Conservation (phyloP, 768 basidiomycete species). For the Boletus barrowsii region DNA sequence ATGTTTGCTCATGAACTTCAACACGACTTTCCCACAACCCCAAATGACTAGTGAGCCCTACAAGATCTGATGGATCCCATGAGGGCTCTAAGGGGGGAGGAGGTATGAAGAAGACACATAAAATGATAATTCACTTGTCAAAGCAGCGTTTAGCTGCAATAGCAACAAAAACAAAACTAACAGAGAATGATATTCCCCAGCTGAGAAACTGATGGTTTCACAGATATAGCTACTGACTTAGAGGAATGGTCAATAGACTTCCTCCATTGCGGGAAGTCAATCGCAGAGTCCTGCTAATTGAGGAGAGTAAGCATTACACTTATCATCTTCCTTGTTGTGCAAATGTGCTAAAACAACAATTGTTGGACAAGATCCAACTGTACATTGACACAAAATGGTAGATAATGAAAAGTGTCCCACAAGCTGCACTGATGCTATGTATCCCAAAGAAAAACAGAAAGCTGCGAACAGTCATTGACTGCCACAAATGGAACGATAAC, state of each 20-base stretch:
- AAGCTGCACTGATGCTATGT: not conserved
- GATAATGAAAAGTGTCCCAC: not conserved
- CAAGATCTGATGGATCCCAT: no score
- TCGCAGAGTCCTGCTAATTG: not conserved
- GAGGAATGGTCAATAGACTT: not conserved
- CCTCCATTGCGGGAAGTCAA: not conserved
- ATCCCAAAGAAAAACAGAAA: not conserved
- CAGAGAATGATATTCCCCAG: no score
- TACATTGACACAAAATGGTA: not conserved
- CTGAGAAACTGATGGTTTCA: not conserved
- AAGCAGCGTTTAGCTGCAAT: no score
- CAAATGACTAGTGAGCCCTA: not conserved
- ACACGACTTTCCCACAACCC: not conserved
- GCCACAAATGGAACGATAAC: not conserved
- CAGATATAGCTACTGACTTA: not conserved
- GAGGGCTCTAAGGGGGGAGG: no score
- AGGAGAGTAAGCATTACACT: not conserved
- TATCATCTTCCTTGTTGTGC: not conserved
- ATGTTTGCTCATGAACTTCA: accelerated
- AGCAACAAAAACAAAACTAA: no score
- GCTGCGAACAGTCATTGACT: not conserved
- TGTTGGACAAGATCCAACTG: not conserved
- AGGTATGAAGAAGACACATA: no score
- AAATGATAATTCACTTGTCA: no score
- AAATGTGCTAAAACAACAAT: not conserved